Evolutionary conservation across 2,329 filamentous ascomycete genomes (phyloP).

Genomic region (Botrytis galanthina): DNA sequence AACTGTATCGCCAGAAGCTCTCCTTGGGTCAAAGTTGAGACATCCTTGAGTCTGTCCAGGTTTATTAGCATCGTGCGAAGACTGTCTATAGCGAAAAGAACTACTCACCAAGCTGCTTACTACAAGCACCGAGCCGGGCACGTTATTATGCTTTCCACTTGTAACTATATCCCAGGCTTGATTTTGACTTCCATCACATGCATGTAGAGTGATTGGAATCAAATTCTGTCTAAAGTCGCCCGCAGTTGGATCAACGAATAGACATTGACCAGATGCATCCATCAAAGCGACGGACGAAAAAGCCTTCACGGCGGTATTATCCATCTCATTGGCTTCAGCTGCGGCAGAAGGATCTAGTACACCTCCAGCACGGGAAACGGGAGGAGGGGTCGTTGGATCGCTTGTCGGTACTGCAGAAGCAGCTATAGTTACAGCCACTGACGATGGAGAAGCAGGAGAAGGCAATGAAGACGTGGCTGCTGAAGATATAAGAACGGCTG

Average conservation of each 20-base stretch:
- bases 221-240: conserved; percentile 48
- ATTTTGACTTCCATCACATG: conserved; percentile 44
- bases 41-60: conserved; percentile 52
- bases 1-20: conserved; percentile 51
- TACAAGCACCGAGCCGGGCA: conserved; percentile 47
- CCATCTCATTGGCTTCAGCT: conserved; percentile 44
- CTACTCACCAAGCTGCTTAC: conserved; percentile 51
- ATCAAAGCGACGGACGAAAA: conserved; percentile 44
- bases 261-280: conserved; percentile 44
- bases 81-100: background rate
- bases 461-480: background rate
- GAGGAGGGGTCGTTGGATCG: background rate
- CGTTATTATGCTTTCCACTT: conserved; percentile 51
- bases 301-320: conserved; percentile 44
- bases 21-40: conserved; percentile 56
- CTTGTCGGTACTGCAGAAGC: background rate
- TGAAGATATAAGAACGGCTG: background rate
- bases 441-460: background rate
- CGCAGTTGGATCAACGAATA: conserved; percentile 45
- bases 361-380: conserved; percentile 14
- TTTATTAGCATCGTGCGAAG: background rate
- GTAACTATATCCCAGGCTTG: conserved; percentile 48
- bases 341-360: conserved; percentile 25
- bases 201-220: conserved; percentile 44
- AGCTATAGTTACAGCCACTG: background rate